phyloP scores from a whole-genome alignment of 1,284 basidiomycete genomes.

The Cryptococcus sp. region DNA sequence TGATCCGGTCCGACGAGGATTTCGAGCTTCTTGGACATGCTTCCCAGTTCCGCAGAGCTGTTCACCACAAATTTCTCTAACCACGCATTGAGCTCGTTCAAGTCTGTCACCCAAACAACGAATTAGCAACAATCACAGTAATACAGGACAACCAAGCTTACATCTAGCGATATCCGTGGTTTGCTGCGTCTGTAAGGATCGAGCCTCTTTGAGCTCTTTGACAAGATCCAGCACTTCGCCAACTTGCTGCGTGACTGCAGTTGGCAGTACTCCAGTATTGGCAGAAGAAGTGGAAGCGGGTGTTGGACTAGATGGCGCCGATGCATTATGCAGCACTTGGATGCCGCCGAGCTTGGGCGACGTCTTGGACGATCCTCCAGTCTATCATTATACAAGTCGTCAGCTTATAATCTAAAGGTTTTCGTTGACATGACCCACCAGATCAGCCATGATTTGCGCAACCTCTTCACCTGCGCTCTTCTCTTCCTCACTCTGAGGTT shows the following conservation, averaged over 20 bases:
- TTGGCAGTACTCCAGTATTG: conserved; percentile 1
- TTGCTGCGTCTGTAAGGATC: conserved; percentile 44
- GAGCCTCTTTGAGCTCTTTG: conserved; percentile 40
- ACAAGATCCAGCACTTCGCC: conserved; percentile 37
- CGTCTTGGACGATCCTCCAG: conserved; percentile 28
- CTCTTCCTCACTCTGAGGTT: conserved; percentile 22
- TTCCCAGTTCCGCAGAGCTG: conserved; percentile 68
- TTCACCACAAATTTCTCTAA: conserved; percentile 75
- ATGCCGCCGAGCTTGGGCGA: conserved; percentile 29
- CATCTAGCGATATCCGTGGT: conserved; percentile 50
- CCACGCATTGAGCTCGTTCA: conserved; percentile 61
- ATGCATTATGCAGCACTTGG: conserved; percentile 33
- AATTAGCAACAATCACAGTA: neutral
- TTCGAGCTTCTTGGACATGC: conserved; percentile 63
- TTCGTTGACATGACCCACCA: conserved; percentile 19
- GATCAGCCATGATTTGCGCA: conserved; percentile 40
- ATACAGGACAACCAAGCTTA: conserved; percentile 20
- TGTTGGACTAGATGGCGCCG: conserved; percentile 19
- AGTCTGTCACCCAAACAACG: conserved; percentile 28
- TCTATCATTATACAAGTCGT: conserved; percentile 12
- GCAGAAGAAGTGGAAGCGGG: neutral
- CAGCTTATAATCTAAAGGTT: neutral
- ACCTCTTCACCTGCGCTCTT: conserved; percentile 38
- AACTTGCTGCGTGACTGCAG: conserved; percentile 33
- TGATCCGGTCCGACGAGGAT: conserved; percentile 59